phyloP scores from a whole-genome alignment of 1,284 basidiomycete genomes.

The Tetrapyrgos nigripes region DNA sequence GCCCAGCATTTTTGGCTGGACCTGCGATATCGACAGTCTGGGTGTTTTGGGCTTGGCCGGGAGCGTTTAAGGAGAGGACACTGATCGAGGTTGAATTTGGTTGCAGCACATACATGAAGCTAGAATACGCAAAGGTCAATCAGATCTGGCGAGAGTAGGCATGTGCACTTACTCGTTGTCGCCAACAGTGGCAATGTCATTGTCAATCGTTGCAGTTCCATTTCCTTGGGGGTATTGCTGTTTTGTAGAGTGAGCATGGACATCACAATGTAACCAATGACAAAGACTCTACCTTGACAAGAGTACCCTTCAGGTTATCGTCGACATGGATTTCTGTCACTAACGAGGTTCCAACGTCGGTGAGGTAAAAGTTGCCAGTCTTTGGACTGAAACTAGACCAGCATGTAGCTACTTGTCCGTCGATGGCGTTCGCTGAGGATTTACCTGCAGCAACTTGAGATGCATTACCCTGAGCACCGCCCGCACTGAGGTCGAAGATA shows the following conservation, averaged over 20 bases:
- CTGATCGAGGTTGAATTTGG: constrained; percentile 47
- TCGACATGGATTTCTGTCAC: constrained; percentile 56
- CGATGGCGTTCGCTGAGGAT: constrained; percentile 43
- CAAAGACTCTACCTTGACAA: constrained; percentile 44
- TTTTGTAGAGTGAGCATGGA: neutral
- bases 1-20: constrained; percentile 41
- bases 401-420: constrained; percentile 53
- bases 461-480: constrained; percentile 15
- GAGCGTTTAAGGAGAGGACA: constrained; percentile 46
- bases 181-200: constrained; percentile 48
- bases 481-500: constrained; percentile 46
- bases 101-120: constrained; percentile 53
- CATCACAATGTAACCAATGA: neutral
- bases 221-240: constrained; percentile 49
- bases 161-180: constrained; percentile 48
- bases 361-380: constrained; percentile 57
- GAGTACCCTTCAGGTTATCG: constrained; percentile 46
- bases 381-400: constrained; percentile 53
- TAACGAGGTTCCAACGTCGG: constrained; percentile 47
- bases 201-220: constrained; percentile 52
- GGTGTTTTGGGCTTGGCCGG: constrained; percentile 44
- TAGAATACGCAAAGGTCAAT: constrained; percentile 20
- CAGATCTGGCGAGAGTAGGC: neutral
- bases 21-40: constrained; percentile 47
- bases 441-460: constrained; percentile 22